A percentile compares a stretch with the other conserved stretches of the same genome.
These are phyloP conservation scores for Dendrobium huoshanense DNA, from an alignment of 106 monocot species.

Conservation along the genomic window DNA sequence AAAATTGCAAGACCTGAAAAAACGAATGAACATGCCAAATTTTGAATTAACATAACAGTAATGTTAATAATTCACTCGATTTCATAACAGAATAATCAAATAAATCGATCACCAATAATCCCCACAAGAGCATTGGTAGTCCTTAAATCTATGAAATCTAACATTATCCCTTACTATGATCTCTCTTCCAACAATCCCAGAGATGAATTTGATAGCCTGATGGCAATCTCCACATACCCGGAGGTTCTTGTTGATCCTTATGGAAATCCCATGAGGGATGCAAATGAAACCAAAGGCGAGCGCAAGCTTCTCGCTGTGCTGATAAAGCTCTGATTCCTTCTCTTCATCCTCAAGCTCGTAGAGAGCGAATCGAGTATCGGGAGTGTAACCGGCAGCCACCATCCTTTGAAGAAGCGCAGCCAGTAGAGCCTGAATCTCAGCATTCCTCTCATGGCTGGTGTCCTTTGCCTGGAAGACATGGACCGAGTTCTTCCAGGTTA, in stretches of 20 bases:
- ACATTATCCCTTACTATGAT: constrained; percentile 81
- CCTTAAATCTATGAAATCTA: constrained; percentile 72
- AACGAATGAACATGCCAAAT: no score
- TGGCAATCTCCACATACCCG: constrained; percentile 87
- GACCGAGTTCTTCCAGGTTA: constrained; percentile 70
- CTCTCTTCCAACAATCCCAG: constrained; percentile 70
- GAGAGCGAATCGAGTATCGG: constrained; percentile 64
- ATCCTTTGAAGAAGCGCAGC: constrained; percentile 50
- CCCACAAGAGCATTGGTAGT: constrained; percentile 68
- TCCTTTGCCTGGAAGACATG: constrained; percentile 95
- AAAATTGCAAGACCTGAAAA: no score
- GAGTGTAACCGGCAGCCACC: constrained; percentile 65
- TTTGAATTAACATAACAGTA: no score
- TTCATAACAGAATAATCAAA: no score
- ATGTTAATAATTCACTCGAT: no score
- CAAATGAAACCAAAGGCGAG: constrained; percentile 82
- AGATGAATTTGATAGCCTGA: constrained; percentile 73
- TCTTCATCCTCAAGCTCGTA: constrained; percentile 90
- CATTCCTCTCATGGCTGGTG: constrained; percentile 40
- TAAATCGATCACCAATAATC: constrained; percentile 72
- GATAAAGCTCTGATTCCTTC: constrained; percentile 77
- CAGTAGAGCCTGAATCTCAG: constrained; percentile 57
- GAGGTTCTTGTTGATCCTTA: constrained; percentile 86
- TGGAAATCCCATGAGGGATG: constrained; percentile 54
- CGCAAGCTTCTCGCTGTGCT: constrained; percentile 94